Evolutionary conservation across 2,329 filamentous ascomycete species (phyloP), one percentile per base, ranked within the genome.

Genomic region (Monilinia aucupariae): DNA sequence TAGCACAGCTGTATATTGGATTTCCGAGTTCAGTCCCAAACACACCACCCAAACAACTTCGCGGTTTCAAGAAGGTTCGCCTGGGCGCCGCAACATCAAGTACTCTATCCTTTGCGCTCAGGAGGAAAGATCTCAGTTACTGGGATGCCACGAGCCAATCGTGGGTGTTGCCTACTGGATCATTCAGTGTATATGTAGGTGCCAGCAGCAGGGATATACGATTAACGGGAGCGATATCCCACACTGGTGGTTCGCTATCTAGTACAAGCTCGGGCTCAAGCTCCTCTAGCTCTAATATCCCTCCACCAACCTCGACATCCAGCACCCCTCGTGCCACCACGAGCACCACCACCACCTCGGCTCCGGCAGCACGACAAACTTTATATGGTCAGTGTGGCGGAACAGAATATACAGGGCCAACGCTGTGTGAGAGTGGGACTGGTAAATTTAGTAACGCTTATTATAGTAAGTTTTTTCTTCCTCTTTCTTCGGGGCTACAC

Each of bases 301-400:
- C 9, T 3, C 41, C 6, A 20, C 9, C 41, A 17, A 43, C 41
- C 4, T 20, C 41, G n/a, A 43, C 41, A 17, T 43, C 41, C 20
- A 43, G 6, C 8, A 43, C 17, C n/a, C 8, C 41, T 43, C 25
- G 1, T 6, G 32, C 22, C 5, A 39, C 32, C 4, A 25, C 39
- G 0, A 48, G 34, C 20, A 22, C 45, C 5, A 45, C 8, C 3
- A 55, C 62, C 0, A 54, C 43, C n/a, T 45, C 48, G 20, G 56
- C 49, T 30, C 1, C 17, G 15, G 56, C 41, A 12, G 39, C 55
- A 5, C 60, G 47, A 2, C 45, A 59, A 39, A n/a, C 67, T 0
- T 39, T 69, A 0, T 70, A 69, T 53, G 68, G 59, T 15, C 68
- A 69, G 9, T 70, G 68, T 55, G 68, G 65, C 9, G 68, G 68